Percentiles rank a stretch among this genome's conserved stretches.
phyloP scores from a whole-genome alignment of 2,329 filamentous ascomycete species.

The Epichloe festucae region DNA sequence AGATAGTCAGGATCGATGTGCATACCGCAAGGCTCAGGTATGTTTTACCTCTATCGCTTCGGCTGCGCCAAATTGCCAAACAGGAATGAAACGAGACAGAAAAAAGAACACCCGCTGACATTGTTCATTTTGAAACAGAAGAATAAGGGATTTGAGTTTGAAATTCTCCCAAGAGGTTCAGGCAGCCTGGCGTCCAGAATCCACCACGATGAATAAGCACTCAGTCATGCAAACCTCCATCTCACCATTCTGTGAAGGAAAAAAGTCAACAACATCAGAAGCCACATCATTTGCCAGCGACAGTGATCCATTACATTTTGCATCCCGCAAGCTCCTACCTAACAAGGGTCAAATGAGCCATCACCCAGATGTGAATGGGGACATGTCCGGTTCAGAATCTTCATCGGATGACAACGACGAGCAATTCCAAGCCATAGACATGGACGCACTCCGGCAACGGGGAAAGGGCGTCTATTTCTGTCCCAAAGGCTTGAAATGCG shows the following conservation, averaged over 20 bases:
- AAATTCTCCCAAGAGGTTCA: constrained; percentile 23
- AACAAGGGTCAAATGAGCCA: constrained; percentile 8
- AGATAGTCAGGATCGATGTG: constrained; percentile 19
- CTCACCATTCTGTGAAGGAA: constrained; percentile 12
- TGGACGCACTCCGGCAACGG: constrained; percentile 25
- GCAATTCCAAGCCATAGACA: constrained; percentile 22
- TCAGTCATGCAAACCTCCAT: constrained; percentile 11
- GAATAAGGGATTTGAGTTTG: constrained; percentile 21
- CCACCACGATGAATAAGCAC: constrained; percentile 6
- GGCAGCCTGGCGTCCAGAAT: constrained; percentile 17
- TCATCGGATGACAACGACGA: constrained; percentile 21
- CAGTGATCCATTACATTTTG: constrained; percentile 11
- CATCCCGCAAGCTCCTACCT: constrained; percentile 13
- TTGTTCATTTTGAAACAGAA: constrained; percentile 11
- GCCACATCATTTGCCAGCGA: constrained; percentile 9
- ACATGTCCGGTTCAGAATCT: constrained; percentile 14
- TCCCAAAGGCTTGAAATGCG: constrained; percentile 21
- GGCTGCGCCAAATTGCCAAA: neutral
- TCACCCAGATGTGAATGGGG: constrained; percentile 1
- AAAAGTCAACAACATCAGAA: constrained; percentile 8
- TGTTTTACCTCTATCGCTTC: constrained; percentile 4
- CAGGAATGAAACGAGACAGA: neutral
- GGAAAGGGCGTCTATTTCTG: constrained; percentile 27
- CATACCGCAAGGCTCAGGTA: constrained; percentile 22
- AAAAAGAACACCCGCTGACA: neutral